A percentile compares a stretch with the other conserved stretches of the same genome.
Evolutionary conservation across 768 basidiomycete genomes (phyloP).

Genomic region (Terana coerulea): DNA sequence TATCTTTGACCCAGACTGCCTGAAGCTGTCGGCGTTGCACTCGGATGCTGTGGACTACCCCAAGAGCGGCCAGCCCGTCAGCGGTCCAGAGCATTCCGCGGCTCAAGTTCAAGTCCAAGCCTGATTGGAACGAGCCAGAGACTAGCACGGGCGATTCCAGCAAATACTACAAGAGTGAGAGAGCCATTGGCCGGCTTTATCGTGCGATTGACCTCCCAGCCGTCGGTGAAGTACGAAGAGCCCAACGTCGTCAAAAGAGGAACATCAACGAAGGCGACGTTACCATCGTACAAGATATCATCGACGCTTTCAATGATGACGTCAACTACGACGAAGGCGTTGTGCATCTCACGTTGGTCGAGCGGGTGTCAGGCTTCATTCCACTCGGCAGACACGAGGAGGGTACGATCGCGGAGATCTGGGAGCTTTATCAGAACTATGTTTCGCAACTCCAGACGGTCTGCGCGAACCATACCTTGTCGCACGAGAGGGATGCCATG

Average conservation of each 20-base stretch:
- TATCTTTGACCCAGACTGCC: slow-evolving; percentile 50
- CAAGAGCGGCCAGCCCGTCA: slow-evolving; percentile 42
- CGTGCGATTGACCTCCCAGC: slow-evolving; percentile 54
- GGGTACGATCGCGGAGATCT: slow-evolving; percentile 1
- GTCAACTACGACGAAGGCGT: slow-evolving; percentile 18
- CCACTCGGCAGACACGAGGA: not conserved
- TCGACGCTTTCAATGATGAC: slow-evolving; percentile 7
- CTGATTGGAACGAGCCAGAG: slow-evolving; percentile 71
- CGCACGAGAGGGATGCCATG: not conserved
- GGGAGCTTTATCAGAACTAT: slow-evolving; percentile 6
- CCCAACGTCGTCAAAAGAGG: slow-evolving; percentile 16
- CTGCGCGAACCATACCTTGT: slow-evolving; percentile 7
- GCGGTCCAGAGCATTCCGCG: slow-evolving; percentile 37
- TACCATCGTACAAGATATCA: slow-evolving; percentile 1
- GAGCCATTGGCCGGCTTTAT: slow-evolving; percentile 60
- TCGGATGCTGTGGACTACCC: slow-evolving; percentile 67
- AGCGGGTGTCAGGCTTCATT: not conserved
- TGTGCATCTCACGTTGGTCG: not conserved
- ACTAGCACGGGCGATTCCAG: slow-evolving; percentile 27
- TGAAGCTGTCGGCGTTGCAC: slow-evolving; percentile 51
- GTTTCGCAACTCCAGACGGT: slow-evolving; percentile 5
- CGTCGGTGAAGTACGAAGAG: slow-evolving; percentile 11
- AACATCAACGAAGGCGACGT: slow-evolving; percentile 16
- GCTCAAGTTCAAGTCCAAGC: slow-evolving; percentile 31
- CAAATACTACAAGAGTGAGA: slow-evolving; percentile 41